Evolutionary conservation across 1,284 basidiomycete species (phyloP).

Genomic region (Mixia osmundae): DNA sequence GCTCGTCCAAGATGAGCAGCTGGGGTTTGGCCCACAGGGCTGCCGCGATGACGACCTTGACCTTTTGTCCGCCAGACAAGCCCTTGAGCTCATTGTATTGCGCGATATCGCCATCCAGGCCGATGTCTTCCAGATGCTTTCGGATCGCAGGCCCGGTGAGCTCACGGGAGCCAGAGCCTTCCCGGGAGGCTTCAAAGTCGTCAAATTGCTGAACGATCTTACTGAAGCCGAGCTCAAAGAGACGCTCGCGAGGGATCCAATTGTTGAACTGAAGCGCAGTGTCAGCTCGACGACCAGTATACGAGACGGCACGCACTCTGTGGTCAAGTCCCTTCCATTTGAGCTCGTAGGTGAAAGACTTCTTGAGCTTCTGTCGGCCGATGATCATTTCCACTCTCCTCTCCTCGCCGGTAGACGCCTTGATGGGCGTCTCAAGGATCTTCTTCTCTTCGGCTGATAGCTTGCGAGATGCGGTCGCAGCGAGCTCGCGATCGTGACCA

Average conservation of each 20-base stretch:
- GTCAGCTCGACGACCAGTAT: no score
- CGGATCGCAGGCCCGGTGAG: slow-evolving; percentile 54
- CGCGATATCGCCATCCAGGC: slow-evolving; percentile 86
- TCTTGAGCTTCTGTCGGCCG: slow-evolving; percentile 94
- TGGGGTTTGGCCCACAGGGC: slow-evolving; percentile 89
- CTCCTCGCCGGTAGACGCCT: slow-evolving; percentile 73
- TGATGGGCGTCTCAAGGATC: slow-evolving; percentile 64
- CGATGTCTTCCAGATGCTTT: slow-evolving; percentile 75
- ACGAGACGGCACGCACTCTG: slow-evolving; percentile 22
- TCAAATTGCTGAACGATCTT: slow-evolving; percentile 90
- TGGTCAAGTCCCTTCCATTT: slow-evolving; percentile 93
- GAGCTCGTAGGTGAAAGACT: slow-evolving; percentile 31
- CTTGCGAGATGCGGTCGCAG: slow-evolving; percentile 78
- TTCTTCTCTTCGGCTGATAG: slow-evolving; percentile 69
- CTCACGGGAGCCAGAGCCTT: slow-evolving; percentile 71
- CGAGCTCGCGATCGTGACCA: slow-evolving; percentile 83
- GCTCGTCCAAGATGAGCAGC: slow-evolving; percentile 34
- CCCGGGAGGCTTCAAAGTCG: slow-evolving; percentile 82
- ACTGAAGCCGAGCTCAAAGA: slow-evolving; percentile 67
- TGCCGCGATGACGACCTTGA: slow-evolving; percentile 75
- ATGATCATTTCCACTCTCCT: slow-evolving; percentile 73
- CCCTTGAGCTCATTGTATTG: slow-evolving; percentile 91
- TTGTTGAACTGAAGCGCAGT: slow-evolving; percentile 49
- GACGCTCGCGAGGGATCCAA: slow-evolving; percentile 76
- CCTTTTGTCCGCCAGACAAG: slow-evolving; percentile 48